These are phyloP conservation scores for Schoenoplectus triqueter DNA, from an alignment of 202 grass and related monocot genomes.

Conservation along the genomic window DNA sequence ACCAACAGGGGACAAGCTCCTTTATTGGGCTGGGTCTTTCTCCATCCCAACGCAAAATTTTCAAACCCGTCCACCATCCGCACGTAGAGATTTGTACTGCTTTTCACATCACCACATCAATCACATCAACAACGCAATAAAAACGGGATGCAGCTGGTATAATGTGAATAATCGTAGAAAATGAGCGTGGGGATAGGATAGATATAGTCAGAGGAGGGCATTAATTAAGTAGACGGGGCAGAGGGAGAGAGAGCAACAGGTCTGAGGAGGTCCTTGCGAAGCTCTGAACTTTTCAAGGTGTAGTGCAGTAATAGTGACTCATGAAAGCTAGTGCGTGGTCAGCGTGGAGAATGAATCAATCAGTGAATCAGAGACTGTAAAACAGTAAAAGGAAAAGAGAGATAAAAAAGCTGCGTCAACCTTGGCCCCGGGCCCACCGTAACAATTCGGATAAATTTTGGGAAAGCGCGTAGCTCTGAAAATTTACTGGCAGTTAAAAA, in stretches of 20 bases:
- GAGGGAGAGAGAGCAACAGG: conserved; percentile 19
- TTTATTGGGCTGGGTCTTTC: conserved; percentile 40
- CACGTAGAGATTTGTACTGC: no score
- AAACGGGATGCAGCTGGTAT: no score
- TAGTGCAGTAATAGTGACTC: conserved; percentile 23
- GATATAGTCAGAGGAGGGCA: conserved; percentile 1
- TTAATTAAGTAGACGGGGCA: conserved; percentile 27
- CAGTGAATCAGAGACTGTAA: neutral
- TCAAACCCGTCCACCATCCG: neutral
- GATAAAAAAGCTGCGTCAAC: conserved; percentile 34
- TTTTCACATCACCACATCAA: no score
- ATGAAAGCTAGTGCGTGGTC: conserved; percentile 35
- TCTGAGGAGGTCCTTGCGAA: conserved; percentile 23
- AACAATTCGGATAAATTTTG: conserved; percentile 11
- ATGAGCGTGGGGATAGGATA: neutral
- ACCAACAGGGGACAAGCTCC: conserved; percentile 22
- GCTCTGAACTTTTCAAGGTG: conserved; percentile 30
- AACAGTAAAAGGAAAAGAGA: neutral
- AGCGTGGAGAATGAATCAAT: neutral
- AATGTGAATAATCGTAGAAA: neutral
- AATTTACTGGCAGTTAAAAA: conserved; percentile 9
- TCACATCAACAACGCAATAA: no score
- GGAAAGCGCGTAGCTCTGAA: neutral
- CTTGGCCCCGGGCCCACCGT: neutral
- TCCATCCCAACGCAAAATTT: conserved; percentile 39